Evolutionary conservation across 2,329 filamentous ascomycete genomes (phyloP).

Genomic region (Fusarium tanahbumbuense): DNA sequence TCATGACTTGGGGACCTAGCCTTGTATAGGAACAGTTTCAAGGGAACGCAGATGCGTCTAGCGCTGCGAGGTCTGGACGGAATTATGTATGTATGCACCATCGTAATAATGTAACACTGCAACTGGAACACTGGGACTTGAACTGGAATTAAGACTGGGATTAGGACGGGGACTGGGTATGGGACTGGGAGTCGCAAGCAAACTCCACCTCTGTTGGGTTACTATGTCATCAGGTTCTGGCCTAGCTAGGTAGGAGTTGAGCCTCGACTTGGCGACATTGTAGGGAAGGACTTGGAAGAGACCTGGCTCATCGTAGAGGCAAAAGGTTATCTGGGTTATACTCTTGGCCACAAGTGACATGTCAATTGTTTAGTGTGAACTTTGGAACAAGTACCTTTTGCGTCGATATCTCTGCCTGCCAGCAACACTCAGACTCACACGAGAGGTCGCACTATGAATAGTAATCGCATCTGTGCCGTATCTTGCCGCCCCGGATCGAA

Average conservation of each 20-base stretch:
- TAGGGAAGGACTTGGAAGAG: background rate
- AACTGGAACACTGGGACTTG: background rate
- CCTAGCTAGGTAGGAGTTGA: slow-evolving; percentile 4
- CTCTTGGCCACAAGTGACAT: background rate
- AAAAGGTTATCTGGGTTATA: background rate
- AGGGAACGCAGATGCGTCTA: background rate
- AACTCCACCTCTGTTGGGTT: background rate
- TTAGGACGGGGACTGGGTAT: background rate
- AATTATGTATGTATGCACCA: background rate
- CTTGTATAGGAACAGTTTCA: background rate
- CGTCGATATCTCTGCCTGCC: background rate
- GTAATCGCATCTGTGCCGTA: background rate
- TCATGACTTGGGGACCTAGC: background rate
- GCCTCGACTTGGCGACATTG: slow-evolving; percentile 5
- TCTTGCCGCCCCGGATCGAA: background rate
- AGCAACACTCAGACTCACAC: background rate
- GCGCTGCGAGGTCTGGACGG: background rate
- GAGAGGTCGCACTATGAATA: background rate
- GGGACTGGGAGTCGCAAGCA: slow-evolving; percentile 5
- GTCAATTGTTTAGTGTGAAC: slow-evolving; percentile 1
- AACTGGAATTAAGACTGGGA: background rate
- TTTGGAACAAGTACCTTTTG: background rate
- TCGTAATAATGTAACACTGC: slow-evolving; percentile 4
- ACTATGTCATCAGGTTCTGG: background rate
- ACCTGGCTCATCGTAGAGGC: background rate